Conservation (phyloP, 441 rosid species). For the Gossypium trilobum region DNA sequence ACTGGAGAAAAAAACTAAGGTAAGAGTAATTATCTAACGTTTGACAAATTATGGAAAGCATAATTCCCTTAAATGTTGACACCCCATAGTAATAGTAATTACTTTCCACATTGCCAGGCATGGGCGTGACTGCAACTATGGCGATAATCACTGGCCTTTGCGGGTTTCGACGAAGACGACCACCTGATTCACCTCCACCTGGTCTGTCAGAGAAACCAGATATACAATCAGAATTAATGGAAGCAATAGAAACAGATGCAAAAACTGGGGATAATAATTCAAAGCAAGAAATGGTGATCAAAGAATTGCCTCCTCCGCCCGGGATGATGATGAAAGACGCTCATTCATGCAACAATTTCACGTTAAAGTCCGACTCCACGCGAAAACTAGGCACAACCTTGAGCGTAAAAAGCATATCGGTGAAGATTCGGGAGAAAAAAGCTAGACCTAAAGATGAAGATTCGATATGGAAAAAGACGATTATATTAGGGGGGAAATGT, state of each 20-base stretch:
- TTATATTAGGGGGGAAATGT: constrained; percentile 66
- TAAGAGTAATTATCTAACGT: neutral
- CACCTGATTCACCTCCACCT: constrained; percentile 4
- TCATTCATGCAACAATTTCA: constrained; percentile 23
- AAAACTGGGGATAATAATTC: neutral
- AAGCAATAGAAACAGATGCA: neutral
- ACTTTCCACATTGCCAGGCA: constrained; percentile 14
- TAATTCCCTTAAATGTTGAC: constrained; percentile 17
- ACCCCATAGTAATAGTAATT: constrained; percentile 1
- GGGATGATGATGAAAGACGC: constrained; percentile 18
- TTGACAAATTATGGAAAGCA: constrained; percentile 26
- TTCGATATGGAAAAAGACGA: constrained; percentile 46
- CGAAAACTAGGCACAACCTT: constrained; percentile 17
- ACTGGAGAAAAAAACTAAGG: neutral
- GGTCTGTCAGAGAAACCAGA: neutral
- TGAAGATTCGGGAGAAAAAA: constrained; percentile 20
- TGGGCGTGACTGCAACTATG: constrained; percentile 24
- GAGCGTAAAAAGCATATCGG: constrained; percentile 32
- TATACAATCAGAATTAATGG: neutral
- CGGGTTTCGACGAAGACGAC: constrained; percentile 24
- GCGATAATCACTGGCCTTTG: constrained; percentile 39
- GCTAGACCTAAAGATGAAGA: constrained; percentile 36
- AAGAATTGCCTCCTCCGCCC: constrained; percentile 34
- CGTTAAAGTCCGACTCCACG: constrained; percentile 21
- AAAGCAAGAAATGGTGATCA: neutral